Percentiles rank a stretch among this genome's conserved stretches.
phyloP scores from a whole-genome alignment of 805 yeast genomes.

The Ogataea paraovalis region DNA sequence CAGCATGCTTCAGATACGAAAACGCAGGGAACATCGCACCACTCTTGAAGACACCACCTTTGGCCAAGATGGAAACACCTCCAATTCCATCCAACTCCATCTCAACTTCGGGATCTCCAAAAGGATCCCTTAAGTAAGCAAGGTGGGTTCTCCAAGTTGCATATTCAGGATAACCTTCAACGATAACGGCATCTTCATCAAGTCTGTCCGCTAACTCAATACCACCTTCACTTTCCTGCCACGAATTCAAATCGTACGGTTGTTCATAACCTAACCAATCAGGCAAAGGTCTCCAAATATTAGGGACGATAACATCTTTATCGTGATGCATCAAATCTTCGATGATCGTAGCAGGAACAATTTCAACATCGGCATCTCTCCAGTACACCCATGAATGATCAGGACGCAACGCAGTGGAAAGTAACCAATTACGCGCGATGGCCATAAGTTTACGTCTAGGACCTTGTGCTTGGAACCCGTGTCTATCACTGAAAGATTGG shows the following conservation, averaged over 20 bases:
- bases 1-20: conserved; percentile 91
- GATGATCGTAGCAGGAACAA: conserved; percentile 75
- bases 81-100: conserved; percentile 96
- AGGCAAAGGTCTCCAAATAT: conserved; percentile 87
- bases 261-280: conserved; percentile 83
- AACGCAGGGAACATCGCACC: conserved; percentile 96
- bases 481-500: conserved; percentile 86
- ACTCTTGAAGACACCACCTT: conserved; percentile 76
- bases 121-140: conserved; percentile 88
- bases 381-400: conserved; percentile 93
- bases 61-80: conserved; percentile 87
- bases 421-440: conserved; percentile 88
- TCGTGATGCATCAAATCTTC: conserved; percentile 93
- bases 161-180: conserved; percentile 93
- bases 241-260: conserved; percentile 79
- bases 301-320: conserved; percentile 93
- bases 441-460: conserved; percentile 92
- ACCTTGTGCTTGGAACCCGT: conserved; percentile 92
- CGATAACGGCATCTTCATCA: conserved; percentile 92
- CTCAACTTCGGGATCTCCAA: conserved; percentile 88
- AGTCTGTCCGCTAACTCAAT: conserved; percentile 67
- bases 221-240: conserved; percentile 86
- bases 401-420: conserved; percentile 78
- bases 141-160: conserved; percentile 97
- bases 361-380: conserved; percentile 97